A percentile compares a stretch with the other conserved stretches of the same genome.
These are phyloP conservation scores for Phytophthora cajani DNA, from an alignment of 352 stramenopile species.

Conservation along the genomic window DNA sequence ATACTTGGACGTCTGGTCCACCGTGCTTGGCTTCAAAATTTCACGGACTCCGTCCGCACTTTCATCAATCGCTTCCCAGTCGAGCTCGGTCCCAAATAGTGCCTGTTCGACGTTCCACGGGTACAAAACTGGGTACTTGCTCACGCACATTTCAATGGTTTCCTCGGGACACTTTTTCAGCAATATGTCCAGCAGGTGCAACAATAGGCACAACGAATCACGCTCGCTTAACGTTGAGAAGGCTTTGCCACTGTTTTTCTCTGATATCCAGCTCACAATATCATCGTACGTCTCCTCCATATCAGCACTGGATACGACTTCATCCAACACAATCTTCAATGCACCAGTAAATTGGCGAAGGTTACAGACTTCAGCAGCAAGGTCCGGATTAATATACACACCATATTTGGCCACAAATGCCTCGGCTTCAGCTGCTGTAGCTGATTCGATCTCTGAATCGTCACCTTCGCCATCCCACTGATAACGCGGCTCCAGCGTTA, in stretches of 20 bases:
- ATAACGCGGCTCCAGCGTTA: slow-evolving; percentile 53
- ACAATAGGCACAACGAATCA: slow-evolving; percentile 72
- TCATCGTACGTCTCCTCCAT: slow-evolving; percentile 80
- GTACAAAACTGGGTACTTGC: slow-evolving; percentile 70
- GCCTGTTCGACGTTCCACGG: slow-evolving; percentile 86
- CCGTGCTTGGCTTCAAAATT: slow-evolving; percentile 44
- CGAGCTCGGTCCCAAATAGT: slow-evolving; percentile 68
- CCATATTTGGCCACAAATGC: slow-evolving; percentile 84
- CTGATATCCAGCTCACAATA: slow-evolving; percentile 80
- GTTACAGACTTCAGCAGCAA: slow-evolving; percentile 84
- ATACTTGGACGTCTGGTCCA: slow-evolving; percentile 68
- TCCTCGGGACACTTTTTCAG: slow-evolving; percentile 81
- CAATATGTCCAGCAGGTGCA: slow-evolving; percentile 82
- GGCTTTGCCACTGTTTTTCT: slow-evolving; percentile 59
- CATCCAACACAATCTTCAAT: slow-evolving; percentile 74
- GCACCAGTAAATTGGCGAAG: slow-evolving; percentile 66
- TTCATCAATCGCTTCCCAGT: slow-evolving; percentile 47
- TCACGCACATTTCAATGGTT: slow-evolving; percentile 76
- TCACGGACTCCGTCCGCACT: slow-evolving; percentile 22
- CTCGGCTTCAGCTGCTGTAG: slow-evolving; percentile 58
- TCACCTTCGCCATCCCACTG: slow-evolving; percentile 24
- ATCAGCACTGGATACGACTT: slow-evolving; percentile 82
- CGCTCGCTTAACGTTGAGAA: slow-evolving; percentile 57
- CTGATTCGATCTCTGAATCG: slow-evolving; percentile 6
- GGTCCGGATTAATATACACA: slow-evolving; percentile 84